Evolutionary conservation across 148 eudicot species (phyloP), one percentile per base, ranked within the genome.

Genomic region (Cornus suecica): DNA sequence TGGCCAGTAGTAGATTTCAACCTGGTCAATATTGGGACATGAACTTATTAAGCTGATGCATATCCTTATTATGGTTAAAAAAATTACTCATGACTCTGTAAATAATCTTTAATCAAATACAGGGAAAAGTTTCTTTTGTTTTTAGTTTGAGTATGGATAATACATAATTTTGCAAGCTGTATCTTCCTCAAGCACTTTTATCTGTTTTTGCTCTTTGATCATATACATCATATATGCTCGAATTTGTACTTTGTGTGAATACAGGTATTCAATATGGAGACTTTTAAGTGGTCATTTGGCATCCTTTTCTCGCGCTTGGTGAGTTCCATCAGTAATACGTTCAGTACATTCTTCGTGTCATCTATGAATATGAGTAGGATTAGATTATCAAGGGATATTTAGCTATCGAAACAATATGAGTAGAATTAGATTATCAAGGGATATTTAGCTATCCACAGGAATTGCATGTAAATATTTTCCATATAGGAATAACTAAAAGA

Each of bases 241-340:
- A 28, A 34, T 41, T 66, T 73, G 15, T 23, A 5, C 41, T 54
- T 13, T 68, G 30, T 74, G 64, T 77, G 68, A 23, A 11, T 75
- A 77, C 87, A 95, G 99, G 88, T 95, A 68, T 95, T 88, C 88
- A 95, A 92, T 69, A 80, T 91, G 87, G 97, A 92, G 85, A 92
- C 97, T 16, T 95, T 91, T 82, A 89, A 69, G 75, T 95, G 99
- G 99, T 90, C 97, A 61, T 95, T 95, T 72, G 99, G 99, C 84
- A 92, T 95, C 78, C 99, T 95, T 37, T 92, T 95, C 83, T 95
- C 99, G 8, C 97, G 99, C 70, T 85, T 95, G 93, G 99, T 95
- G 83, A 87, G 90, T 80, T 74, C 45, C 16, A 54, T 22, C 45
- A 22, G 54, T 48, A 20, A 23, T 27, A 4, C 8, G 42, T n/a